Evolutionary conservation across 768 basidiomycete species (phyloP).

Genomic region (Termitomyces heimii): DNA sequence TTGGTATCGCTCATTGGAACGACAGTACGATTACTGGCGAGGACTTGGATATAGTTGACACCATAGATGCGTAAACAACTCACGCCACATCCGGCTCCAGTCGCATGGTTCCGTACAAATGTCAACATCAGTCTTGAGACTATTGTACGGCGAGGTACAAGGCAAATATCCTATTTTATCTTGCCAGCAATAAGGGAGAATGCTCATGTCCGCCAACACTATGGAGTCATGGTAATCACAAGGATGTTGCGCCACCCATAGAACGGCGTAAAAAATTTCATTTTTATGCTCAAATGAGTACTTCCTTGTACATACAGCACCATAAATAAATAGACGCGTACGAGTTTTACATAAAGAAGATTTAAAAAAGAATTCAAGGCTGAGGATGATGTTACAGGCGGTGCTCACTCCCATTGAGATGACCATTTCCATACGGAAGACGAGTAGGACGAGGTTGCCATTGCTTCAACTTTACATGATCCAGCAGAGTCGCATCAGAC

Average conservation of each 20-base stretch:
- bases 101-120: background rate
- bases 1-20: slow-evolving; percentile 67
- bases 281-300: background rate
- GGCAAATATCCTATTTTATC: too few relatives aligned
- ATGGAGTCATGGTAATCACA: background rate
- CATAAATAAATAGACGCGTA: background rate
- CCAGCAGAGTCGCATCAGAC: slow-evolving; percentile 39
- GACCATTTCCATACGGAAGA: background rate
- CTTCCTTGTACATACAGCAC: background rate
- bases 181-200: background rate
- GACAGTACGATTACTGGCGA: slow-evolving; percentile 1
- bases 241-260: background rate
- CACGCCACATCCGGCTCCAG: background rate
- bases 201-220: background rate
- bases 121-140: background rate
- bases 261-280: background rate
- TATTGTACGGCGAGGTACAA: background rate
- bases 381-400: slow-evolving; percentile 18
- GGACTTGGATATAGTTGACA: slow-evolving; percentile 22
- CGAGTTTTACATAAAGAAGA: background rate
- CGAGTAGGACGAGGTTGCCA: slow-evolving; percentile 39
- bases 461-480: slow-evolving; percentile 49
- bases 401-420: slow-evolving; percentile 13
- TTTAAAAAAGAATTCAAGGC: background rate
- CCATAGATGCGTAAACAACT: slow-evolving; percentile 30